phyloP scores from a whole-genome alignment of 2,329 filamentous ascomycete species.

The Verticillium klebahnii region DNA sequence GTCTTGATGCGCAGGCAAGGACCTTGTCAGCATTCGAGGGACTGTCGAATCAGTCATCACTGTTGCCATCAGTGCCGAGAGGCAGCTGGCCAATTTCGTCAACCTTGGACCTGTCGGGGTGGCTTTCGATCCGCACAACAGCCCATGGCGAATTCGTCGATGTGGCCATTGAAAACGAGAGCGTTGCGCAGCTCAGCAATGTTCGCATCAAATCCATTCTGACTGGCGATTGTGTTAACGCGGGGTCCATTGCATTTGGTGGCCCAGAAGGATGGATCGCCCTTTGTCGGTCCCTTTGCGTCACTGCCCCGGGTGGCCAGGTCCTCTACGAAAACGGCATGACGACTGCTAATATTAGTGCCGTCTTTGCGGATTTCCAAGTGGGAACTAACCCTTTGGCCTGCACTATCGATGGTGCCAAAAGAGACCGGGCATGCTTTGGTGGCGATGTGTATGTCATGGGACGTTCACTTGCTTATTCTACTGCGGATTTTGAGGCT shows the following conservation, averaged over 20 bases:
- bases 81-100: slow-evolving; percentile 4
- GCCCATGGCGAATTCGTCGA: background rate
- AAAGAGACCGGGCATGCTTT: slow-evolving; percentile 7
- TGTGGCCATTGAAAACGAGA: background rate
- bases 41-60: slow-evolving; percentile 2
- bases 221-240: slow-evolving; percentile 4
- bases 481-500: background rate
- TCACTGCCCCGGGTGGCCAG: background rate
- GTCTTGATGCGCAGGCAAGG: slow-evolving; percentile 2
- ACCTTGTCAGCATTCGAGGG: slow-evolving; percentile 5
- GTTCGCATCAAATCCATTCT: slow-evolving; percentile 4
- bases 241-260: slow-evolving; percentile 7
- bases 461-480: slow-evolving; percentile 7
- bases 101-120: background rate
- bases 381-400: slow-evolving; percentile 6
- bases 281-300: slow-evolving; percentile 1
- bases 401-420: slow-evolving; percentile 9
- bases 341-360: background rate
- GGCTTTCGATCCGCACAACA: background rate
- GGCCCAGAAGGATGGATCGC: slow-evolving; percentile 7
- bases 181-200: slow-evolving; percentile 4
- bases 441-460: slow-evolving; percentile 8
- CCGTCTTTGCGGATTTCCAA: slow-evolving; percentile 6
- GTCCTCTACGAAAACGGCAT: slow-evolving; percentile 4
- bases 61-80: slow-evolving; percentile 4